These are phyloP conservation scores for Mycena maculata DNA, from an alignment of 768 basidiomycete genomes.

Conservation along the genomic window DNA sequence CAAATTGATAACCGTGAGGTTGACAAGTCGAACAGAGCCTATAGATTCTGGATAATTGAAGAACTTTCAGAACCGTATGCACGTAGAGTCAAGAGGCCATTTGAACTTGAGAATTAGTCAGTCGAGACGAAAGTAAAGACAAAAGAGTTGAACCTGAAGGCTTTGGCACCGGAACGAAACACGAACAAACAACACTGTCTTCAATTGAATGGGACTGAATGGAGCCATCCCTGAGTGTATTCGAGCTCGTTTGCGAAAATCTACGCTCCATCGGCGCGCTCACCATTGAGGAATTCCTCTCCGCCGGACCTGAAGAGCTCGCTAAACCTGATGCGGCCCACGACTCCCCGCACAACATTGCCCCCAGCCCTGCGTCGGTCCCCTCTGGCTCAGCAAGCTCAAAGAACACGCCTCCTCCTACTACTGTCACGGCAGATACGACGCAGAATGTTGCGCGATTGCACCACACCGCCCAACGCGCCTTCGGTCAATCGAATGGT, in stretches of 20 bases:
- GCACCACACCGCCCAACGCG: constrained; percentile 55
- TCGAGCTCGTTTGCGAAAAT: constrained; percentile 19
- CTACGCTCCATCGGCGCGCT: constrained; percentile 24
- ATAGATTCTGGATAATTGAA: too few species aligned
- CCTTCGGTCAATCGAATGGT: constrained; percentile 53
- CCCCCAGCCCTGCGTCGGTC: neutral
- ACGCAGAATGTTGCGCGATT: constrained; percentile 46
- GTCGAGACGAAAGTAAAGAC: neutral
- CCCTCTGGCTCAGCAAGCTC: neutral
- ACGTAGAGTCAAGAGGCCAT: too few species aligned
- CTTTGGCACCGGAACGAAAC: neutral
- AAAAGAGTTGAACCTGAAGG: neutral
- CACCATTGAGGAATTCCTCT: constrained; percentile 19
- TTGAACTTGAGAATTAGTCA: neutral
- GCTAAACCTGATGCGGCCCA: neutral
- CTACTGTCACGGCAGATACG: neutral
- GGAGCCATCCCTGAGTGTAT: constrained; percentile 7
- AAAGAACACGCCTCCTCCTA: neutral
- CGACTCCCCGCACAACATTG: neutral
- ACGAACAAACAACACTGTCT: neutral
- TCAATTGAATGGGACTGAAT: neutral
- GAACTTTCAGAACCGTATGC: too few species aligned
- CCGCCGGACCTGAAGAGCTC: constrained; percentile 7
- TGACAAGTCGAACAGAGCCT: too few species aligned
- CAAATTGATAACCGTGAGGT: too few species aligned